Evolutionary conservation across 768 basidiomycete species (phyloP).

Genomic region (Tricholomella constricta): DNA sequence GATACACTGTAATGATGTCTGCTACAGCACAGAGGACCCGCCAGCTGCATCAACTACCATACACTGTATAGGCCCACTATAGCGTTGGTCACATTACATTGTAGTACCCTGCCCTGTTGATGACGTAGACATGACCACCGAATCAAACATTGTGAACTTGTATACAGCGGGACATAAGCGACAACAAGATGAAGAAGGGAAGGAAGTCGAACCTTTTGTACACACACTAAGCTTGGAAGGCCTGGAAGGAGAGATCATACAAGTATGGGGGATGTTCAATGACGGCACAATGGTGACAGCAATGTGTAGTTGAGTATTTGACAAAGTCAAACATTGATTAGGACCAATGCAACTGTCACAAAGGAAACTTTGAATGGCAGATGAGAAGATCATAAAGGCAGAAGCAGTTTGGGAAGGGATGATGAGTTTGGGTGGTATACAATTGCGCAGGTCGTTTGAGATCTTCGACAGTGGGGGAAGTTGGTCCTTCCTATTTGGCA

Average conservation of each 20-base stretch:
- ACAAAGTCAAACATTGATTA: slow-evolving; percentile 11
- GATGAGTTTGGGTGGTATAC: slow-evolving; percentile 14
- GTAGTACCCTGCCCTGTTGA: no score
- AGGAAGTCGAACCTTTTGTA: slow-evolving; percentile 20
- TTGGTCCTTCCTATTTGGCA: background rate
- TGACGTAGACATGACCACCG: background rate
- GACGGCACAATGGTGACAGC: slow-evolving; percentile 33
- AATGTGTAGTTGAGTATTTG: slow-evolving; percentile 22
- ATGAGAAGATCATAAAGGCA: slow-evolving; percentile 23
- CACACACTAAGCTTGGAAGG: slow-evolving; percentile 20
- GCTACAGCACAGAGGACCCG: no score
- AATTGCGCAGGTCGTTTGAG: slow-evolving; percentile 15
- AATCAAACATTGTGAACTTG: background rate
- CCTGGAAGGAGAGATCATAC: slow-evolving; percentile 15
- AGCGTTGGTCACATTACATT: no score
- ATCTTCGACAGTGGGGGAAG: slow-evolving; percentile 21
- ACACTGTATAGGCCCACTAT: no score
- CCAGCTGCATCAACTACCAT: no score
- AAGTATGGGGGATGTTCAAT: slow-evolving; percentile 23
- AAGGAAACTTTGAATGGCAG: slow-evolving; percentile 32
- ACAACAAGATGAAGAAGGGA: background rate
- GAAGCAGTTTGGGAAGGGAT: slow-evolving; percentile 21
- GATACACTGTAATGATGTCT: no score
- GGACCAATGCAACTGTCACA: slow-evolving; percentile 13
- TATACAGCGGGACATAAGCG: background rate